These are phyloP conservation scores for Artemisia annua DNA, from an alignment of 129 eudicot species.

Conservation along the genomic window DNA sequence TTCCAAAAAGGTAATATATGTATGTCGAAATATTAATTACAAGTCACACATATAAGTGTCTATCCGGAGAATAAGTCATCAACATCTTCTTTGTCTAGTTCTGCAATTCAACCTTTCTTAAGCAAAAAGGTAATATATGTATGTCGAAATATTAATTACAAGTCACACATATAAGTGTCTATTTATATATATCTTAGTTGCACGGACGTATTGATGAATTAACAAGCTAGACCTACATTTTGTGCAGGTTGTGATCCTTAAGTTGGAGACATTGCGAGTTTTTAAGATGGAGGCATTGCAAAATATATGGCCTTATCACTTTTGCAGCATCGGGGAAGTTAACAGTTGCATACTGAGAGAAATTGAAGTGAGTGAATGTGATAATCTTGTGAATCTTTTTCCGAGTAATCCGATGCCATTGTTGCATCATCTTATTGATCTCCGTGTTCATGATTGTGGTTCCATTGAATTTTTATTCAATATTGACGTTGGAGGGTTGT, in stretches of 20 bases:
- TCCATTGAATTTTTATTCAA: constrained; percentile 7
- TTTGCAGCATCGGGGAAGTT: background rate
- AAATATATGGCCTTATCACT: constrained; percentile 6
- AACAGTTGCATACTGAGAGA: background rate
- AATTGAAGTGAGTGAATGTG: background rate
- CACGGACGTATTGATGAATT: too few species aligned
- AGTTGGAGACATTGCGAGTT: background rate
- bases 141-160: background rate
- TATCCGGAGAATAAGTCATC: too few species aligned
- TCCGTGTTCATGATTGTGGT: background rate
- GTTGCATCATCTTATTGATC: background rate
- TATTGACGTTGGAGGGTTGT: background rate
- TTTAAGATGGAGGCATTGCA: background rate
- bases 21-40: background rate
- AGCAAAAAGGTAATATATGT: background rate
- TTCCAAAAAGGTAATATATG: background rate
- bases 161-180: background rate
- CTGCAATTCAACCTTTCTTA: too few species aligned
- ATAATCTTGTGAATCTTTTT: constrained; percentile 15
- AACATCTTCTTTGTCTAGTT: too few species aligned
- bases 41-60: background rate
- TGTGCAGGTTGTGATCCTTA: constrained; percentile 7
- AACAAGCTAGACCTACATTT: too few species aligned
- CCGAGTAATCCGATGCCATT: constrained; percentile 7
- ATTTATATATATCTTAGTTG: too few species aligned